Percentiles rank a stretch among this genome's conserved stretches.
Conservation (phyloP, 1,284 basidiomycete species). For the Leccinum pallidistipes region DNA sequence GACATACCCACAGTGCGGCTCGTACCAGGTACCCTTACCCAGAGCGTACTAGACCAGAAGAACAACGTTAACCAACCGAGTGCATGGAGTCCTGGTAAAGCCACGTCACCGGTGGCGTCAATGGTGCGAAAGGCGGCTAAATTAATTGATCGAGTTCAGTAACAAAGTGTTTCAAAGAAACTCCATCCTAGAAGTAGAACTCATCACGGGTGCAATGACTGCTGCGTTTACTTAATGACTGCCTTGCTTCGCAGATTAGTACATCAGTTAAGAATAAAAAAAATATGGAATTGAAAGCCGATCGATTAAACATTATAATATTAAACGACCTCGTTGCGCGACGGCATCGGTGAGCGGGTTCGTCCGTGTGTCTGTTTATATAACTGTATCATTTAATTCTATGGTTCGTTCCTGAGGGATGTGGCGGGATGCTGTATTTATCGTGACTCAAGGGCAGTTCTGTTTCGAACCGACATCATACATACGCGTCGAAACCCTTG, state of each 20-base stretch:
- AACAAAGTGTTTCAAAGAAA: not conserved
- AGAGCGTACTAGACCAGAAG: constrained; percentile 13
- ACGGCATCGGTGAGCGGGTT: not conserved
- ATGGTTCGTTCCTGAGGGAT: constrained; percentile 3
- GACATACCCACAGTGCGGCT: not conserved
- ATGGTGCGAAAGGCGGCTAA: not conserved
- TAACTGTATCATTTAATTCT: not conserved
- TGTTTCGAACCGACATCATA: not conserved
- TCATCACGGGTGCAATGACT: not conserved
- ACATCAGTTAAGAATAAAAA: not conserved
- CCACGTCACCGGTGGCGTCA: constrained; percentile 11
- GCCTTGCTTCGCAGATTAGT: not conserved
- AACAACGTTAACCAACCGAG: constrained; percentile 3
- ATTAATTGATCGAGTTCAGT: constrained; percentile 4
- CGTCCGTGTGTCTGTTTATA: not conserved
- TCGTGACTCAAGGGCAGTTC: constrained; percentile 1
- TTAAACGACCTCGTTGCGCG: constrained; percentile 18
- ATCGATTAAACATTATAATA: not conserved
- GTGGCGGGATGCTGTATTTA: constrained; percentile 27
- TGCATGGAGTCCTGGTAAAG: not conserved
- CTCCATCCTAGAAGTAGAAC: not conserved
- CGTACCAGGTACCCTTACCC: constrained; percentile 1
- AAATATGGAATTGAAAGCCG: not conserved
- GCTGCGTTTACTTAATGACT: not conserved
- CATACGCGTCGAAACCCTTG: constrained; percentile 4